Base-by-base conservation (phyloP, 1,284 basidiomycete species). In the Exobasidium rhododendri region DNA sequence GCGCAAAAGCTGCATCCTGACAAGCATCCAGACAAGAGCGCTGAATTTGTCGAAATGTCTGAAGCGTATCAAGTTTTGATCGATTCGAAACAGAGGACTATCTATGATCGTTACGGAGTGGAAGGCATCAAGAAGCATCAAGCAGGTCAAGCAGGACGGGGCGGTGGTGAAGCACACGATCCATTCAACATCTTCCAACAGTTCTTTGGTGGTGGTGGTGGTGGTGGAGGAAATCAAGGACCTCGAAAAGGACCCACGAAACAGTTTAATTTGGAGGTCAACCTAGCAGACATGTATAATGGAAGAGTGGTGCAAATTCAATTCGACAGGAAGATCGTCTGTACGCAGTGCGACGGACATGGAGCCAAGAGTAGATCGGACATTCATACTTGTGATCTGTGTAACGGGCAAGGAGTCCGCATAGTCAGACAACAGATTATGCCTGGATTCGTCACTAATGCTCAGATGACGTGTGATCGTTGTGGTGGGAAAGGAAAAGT, bases 41-140 rank as follows among this genome's bases (percentile, higher is more conserved):
- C 67, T 32, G 75, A 77, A 63, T 79, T 79, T 17, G 70, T 79
- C 79, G 83, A 80, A 87, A 64, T 79, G 28, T 73, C 71, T 40
- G 77, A 79, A 43, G 77, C 77, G 10, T 79, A 79, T 51, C 76
- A 79, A 61, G 65, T 68, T 7, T 66, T 79, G 11, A 69, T 67
- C 32, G 77, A 79, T 35, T 57, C 69, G 0, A 72, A 78, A 56
- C 62, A 67, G 24, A 67, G 77, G 56, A 67, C 67, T 57, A 70
- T 78, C 43, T 79, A 79, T 67, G 76, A 79, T 58, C 59, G 68
- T 1, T 67, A 72, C 43, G 77, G 77, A 1, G 72, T 69, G 2
- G 77, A 78, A 3, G 76, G 75, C 0, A 75, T 77, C n/a, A 72
- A 77, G 64, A 66, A 74, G 63, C 76, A 75, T 32, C 75, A 75